phyloP scores from a whole-genome alignment of 148 eudicot species.

The Nepenthes mirabilis region DNA sequence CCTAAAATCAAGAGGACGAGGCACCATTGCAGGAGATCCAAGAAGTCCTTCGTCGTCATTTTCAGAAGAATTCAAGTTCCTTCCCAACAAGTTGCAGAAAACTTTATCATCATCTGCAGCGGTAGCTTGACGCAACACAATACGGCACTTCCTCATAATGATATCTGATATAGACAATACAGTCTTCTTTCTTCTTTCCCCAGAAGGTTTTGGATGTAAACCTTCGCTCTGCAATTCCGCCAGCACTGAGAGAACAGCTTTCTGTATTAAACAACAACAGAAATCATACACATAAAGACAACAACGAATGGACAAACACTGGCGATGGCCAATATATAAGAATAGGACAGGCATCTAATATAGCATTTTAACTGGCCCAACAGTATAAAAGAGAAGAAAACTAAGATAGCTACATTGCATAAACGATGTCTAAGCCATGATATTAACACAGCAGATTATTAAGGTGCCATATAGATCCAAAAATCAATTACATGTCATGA shows the following conservation, averaged over 20 bases:
- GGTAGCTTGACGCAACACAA: constrained; percentile 38
- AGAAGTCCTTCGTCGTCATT: constrained; percentile 54
- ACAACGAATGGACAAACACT: not conserved
- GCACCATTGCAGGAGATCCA: constrained; percentile 48
- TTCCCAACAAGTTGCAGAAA: constrained; percentile 48
- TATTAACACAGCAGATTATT: too few species aligned
- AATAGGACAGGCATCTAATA: not conserved
- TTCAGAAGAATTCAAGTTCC: constrained; percentile 29
- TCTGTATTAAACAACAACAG: constrained; percentile 29
- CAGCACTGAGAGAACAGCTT: constrained; percentile 62
- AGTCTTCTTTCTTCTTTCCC: constrained; percentile 28
- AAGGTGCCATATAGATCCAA: too few species aligned
- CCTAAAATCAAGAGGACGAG: constrained; percentile 60
- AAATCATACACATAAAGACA: constrained; percentile 3
- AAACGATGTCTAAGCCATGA: too few species aligned
- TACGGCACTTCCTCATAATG: constrained; percentile 27
- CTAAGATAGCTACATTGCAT: too few species aligned
- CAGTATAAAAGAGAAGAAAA: too few species aligned
- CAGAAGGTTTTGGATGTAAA: constrained; percentile 17
- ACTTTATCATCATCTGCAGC: constrained; percentile 31
- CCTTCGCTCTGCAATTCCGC: constrained; percentile 20
- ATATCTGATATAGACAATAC: constrained; percentile 29
- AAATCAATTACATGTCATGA: too few species aligned
- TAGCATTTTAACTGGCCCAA: not conserved
- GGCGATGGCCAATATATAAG: not conserved